Evolutionary conservation across 257 asterid genomes (phyloP).

Genomic region (Nicotiana paniculata): DNA sequence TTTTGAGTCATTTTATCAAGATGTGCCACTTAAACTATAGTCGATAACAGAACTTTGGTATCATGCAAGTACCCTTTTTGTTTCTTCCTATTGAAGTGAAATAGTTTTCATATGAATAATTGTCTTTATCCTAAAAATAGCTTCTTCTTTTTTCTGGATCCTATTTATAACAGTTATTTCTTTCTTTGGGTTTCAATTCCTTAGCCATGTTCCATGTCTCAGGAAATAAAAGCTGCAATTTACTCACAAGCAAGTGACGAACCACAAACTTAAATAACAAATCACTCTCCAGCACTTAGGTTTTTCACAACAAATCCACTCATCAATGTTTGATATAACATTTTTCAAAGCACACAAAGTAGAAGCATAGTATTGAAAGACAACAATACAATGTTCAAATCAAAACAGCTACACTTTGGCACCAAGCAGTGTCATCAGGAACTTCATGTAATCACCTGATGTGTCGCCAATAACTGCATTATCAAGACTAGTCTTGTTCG

Average conservation of each 20-base stretch:
- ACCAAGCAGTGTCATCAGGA: slow-evolving; percentile 67
- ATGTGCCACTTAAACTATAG: too few relatives aligned
- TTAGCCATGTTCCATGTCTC: background rate
- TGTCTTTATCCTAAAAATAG: background rate
- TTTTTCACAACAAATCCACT: background rate
- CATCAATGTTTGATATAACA: background rate
- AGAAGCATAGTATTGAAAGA: background rate
- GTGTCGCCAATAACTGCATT: slow-evolving; percentile 67
- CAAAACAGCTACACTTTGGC: slow-evolving; percentile 30
- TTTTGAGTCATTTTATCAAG: too few relatives aligned
- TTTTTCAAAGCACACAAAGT: background rate
- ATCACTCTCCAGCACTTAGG: background rate
- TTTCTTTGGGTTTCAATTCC: background rate
- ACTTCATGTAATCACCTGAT: slow-evolving; percentile 73
- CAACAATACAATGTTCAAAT: background rate
- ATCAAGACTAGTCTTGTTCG: slow-evolving; percentile 37
- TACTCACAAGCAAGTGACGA: background rate
- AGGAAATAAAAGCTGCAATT: background rate
- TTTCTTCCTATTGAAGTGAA: background rate
- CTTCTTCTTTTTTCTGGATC: too few relatives aligned
- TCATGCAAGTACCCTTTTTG: background rate
- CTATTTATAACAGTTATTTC: too few relatives aligned
- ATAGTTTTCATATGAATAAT: background rate
- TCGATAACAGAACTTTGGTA: too few relatives aligned
- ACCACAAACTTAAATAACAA: background rate